Evolutionary conservation across 1,284 basidiomycete genomes (phyloP), one percentile per base, ranked within the genome.

Genomic region (Ganoderma leucocontextum): DNA sequence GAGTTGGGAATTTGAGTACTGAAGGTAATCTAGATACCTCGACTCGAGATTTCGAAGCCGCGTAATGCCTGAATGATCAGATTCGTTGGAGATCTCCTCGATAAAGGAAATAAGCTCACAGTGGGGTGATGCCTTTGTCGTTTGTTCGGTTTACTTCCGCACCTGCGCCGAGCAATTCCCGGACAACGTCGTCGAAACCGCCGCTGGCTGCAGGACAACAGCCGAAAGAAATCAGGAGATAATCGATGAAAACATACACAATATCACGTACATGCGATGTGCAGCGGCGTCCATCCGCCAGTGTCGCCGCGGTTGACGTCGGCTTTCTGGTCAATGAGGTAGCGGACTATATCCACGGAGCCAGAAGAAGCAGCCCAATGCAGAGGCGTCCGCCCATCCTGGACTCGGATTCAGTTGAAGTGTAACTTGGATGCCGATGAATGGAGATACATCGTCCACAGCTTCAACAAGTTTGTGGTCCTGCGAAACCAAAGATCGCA

Each of bases 41-140:
- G 65, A 96, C 88, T 62, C 92, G 91, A 57, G 95, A 93, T 80
- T 97, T 98, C 22, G 96, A 98, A 52, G 96, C 96, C 38, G 96
- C 96, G 75, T 98, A 98, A 81, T 98, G 95, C 77, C 95, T 96
- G 52, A 25, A 62, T 9, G 22, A 22, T 52, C 6, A 38, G 41
- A 47, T 75, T 25, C 4, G 75, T 60, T 15, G 49, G 66, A 72
- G 39, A 68, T 35, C 13, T 35, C 19, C 29, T 35, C 69, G 68
- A 57, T 22, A 12, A 6, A 60, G 19, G 3, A 38, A 39, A 42
- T 59, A 42, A 65, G n/a, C 93, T 80, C 79, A 96, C 95, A 98
- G 80, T 60, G 95, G 88, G 5, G 94, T 95, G 67, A 96, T 84
- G 13, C 95, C 95, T 81, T 97, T 97, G 75, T 92, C 89, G 76